Percentiles rank a stretch among this genome's conserved stretches.
Conservation (phyloP, 2,329 filamentous ascomycete species). For the Metarhizium anisopliae region DNA sequence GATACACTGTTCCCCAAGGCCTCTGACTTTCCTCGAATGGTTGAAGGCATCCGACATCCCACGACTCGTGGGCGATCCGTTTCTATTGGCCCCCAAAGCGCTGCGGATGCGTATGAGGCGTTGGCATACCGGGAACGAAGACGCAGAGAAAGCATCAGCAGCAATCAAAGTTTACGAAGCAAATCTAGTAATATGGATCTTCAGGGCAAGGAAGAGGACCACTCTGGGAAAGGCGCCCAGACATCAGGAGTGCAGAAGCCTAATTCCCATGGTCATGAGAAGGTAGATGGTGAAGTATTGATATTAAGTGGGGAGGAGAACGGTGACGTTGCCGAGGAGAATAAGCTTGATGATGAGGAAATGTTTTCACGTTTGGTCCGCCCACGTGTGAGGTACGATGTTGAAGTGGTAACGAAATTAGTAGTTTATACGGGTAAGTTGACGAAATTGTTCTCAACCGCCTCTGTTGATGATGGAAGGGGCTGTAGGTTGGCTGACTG, state of each 20-base stretch:
- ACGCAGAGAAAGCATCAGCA: conserved; percentile 44
- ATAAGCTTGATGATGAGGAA: conserved; percentile 58
- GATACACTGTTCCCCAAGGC: conserved; percentile 87
- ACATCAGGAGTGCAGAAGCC: conserved; percentile 37
- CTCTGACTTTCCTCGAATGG: conserved; percentile 75
- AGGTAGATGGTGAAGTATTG: conserved; percentile 62
- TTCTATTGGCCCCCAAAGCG: conserved; percentile 88
- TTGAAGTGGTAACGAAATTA: conserved; percentile 96
- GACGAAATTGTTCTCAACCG: not conserved
- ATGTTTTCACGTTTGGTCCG: conserved; percentile 79
- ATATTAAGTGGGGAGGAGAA: not conserved
- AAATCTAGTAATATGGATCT: conserved; percentile 35
- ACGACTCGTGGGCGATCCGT: conserved; percentile 63
- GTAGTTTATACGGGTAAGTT: conserved; percentile 82
- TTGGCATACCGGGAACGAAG: conserved; percentile 74
- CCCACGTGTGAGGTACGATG: conserved; percentile 88
- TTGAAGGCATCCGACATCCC: conserved; percentile 74
- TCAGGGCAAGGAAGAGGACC: conserved; percentile 26
- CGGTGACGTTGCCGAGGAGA: conserved; percentile 23
- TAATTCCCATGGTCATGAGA: conserved; percentile 55
- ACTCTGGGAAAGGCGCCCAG: conserved; percentile 28
- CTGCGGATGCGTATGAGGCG: conserved; percentile 92
- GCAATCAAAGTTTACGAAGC: conserved; percentile 38
- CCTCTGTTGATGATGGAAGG: not conserved
- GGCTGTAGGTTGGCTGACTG: not conserved